Evolutionary conservation across 257 asterid species (phyloP), one percentile per base, ranked within the genome.

Genomic region (Plantago major): DNA sequence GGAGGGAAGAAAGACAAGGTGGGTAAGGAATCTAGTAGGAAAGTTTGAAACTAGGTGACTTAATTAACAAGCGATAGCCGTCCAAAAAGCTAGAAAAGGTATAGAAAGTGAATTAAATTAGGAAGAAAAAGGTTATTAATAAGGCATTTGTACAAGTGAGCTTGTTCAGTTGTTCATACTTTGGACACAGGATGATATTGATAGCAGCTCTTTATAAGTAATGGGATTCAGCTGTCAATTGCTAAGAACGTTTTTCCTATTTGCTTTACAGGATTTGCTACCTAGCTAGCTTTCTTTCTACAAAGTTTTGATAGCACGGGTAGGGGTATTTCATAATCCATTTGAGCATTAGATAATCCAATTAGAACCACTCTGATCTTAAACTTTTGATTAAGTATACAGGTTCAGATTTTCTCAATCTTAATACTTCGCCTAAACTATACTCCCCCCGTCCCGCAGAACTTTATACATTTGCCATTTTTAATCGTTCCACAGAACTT

Each of bases 61-160:
- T 40, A 7, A 37, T 10, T 50, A 50, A 7, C 9, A 51, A 70
- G 8, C 38, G 47, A 51, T 17, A 71, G 86, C 94, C 88, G 94
- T 71, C 96, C 90, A 88, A 73, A 88, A 88, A 85, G 88, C 59
- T 42, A 9, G 8, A 40, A 67, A 55, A 18, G 46, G 81, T 48
- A 5, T 40, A 46, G 69, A 65, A 48, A 33, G 40, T 33, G 40
- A 33, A 33, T 2, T 4, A 7, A 58, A 42, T 37, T 17, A 16
- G 33, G 51, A 40, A 37, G 16, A 37, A 60, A 73, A 73, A 52
- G 68, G 64, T 69, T 63, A 45, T 53, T 37, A n/a, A 42, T n/a
- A 22, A 61, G 53, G 65, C 70, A 42, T 48, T 37, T 28, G 26
- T 15, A 22, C 22, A 38, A 12, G 16, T 49, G 15, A 55, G 44